A percentile compares a stretch with the other conserved stretches of the same genome.
Evolutionary conservation across 2,329 filamentous ascomycete genomes (phyloP).

Genomic region (Xylariaceae sp.): DNA sequence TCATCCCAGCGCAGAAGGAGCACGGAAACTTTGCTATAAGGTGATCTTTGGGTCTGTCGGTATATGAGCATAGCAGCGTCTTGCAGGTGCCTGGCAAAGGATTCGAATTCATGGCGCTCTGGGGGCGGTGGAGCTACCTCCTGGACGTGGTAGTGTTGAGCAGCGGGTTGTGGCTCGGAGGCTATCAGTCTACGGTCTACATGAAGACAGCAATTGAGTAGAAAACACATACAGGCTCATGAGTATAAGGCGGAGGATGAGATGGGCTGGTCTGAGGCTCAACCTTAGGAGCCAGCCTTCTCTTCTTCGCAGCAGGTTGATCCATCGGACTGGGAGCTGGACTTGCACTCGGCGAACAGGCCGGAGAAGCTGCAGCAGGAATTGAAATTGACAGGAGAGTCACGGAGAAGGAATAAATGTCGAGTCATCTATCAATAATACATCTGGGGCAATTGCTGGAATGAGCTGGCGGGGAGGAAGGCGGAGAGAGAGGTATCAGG

Average conservation of each 20-base stretch:
- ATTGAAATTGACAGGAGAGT: conserved; percentile 8
- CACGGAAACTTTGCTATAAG: conserved; percentile 56
- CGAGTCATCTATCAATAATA: conserved; percentile 5
- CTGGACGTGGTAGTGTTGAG: conserved; percentile 24
- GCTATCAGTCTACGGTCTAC: conserved; percentile 8
- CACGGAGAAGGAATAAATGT: background rate
- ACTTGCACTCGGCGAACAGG: background rate
- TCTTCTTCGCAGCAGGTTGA: conserved; percentile 36
- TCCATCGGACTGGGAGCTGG: conserved; percentile 20
- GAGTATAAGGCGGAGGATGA: conserved; percentile 22
- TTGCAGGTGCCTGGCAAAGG: conserved; percentile 63
- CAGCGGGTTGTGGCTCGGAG: conserved; percentile 14
- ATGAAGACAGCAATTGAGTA: conserved; percentile 3
- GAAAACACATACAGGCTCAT: conserved; percentile 24
- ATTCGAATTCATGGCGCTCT: conserved; percentile 60
- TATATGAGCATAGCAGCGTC: conserved; percentile 66
- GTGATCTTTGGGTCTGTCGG: conserved; percentile 54
- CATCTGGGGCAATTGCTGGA: conserved; percentile 7
- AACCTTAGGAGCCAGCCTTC: conserved; percentile 32
- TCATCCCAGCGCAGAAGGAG: conserved; percentile 61
- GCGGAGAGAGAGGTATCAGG: conserved; percentile 13
- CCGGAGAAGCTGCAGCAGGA: conserved; percentile 6
- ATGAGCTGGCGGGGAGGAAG: conserved; percentile 2
- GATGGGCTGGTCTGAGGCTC: conserved; percentile 28
- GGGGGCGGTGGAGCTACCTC: conserved; percentile 26